phyloP scores from a whole-genome alignment of 192 early-diverging fungal genomes.

The Mortierella claussenii region DNA sequence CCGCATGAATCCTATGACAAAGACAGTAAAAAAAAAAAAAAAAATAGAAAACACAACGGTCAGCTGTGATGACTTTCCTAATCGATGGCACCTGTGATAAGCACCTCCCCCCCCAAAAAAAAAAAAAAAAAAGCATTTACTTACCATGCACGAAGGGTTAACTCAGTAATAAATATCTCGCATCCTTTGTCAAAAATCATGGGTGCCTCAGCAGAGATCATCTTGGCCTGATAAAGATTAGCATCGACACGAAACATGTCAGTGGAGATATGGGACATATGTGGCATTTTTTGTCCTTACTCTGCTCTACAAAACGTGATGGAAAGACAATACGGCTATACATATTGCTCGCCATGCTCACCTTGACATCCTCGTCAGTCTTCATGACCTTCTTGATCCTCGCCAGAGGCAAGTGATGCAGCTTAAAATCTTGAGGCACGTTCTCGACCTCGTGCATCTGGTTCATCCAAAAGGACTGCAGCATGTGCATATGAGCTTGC shows the following conservation, averaged over 20 bases:
- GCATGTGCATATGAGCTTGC: slow-evolving; percentile 37
- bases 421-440: slow-evolving; percentile 87
- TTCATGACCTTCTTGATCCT: slow-evolving; percentile 99
- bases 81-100: not conserved
- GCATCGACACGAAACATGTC: not conserved
- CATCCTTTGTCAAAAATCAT: slow-evolving; percentile 96
- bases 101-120: too few species aligned
- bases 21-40: not conserved
- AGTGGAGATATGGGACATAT: too few species aligned
- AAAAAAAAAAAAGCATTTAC: not conserved
- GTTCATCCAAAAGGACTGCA: slow-evolving; percentile 74
- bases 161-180: slow-evolving; percentile 94
- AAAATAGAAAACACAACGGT: slow-evolving; percentile 1
- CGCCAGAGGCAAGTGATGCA: slow-evolving; percentile 90
- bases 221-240: slow-evolving; percentile 21
- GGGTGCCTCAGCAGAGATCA: slow-evolving; percentile 75
- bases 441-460: slow-evolving; percentile 74
- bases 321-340: too few species aligned
- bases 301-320: too few species aligned
- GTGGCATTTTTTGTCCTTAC: too few species aligned
- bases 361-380: slow-evolving; percentile 95
- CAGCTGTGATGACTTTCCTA: too few species aligned
- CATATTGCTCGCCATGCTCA: too few species aligned
- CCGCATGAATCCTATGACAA: slow-evolving; percentile 82
- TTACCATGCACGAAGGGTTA: slow-evolving; percentile 84